Evolutionary conservation across 1,284 basidiomycete species (phyloP), one percentile per base, ranked within the genome.

Genomic region (Moesziomyces sp.): DNA sequence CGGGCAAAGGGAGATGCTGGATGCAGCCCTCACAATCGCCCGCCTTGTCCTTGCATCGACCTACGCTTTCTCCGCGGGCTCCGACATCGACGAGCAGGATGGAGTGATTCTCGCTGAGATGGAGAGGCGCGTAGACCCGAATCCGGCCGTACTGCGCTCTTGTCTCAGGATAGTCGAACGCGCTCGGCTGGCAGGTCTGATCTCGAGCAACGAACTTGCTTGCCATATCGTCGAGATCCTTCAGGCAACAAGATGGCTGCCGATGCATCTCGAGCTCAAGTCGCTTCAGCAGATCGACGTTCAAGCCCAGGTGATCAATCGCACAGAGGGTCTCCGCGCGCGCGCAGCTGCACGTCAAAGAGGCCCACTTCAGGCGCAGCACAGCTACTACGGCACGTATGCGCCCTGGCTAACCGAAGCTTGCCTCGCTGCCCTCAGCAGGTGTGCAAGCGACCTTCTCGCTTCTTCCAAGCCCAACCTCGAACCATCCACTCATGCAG

Each of bases 81-180:
- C 57, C 16, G 54, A 43, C 19, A 42, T 55, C 8, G 58, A 68
- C 26, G 64, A 68, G 35, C 55, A 64, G 21, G 48, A 54, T 5
- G 70, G 64, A 3, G 23, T 63, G 49, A 60, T 73, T 13, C 34
- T 68, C 8, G 61, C 64, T 2, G 70, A 73, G 44, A 67, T 73
- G 65, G 65, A 69, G 14, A 49, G 48, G 9, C 58, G 65, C 8
- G 66, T 58, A 9, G 72, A 74, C 26, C 48, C 67, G 2, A 60
- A 62, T 19, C 67, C 72, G 3, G 40, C 47, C 11, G 67, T 70
- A 2, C 59, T 74, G 46, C 66, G 72, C 19, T 53, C 58, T 16
- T 66, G 62, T 10, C 55, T 74, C 23, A 51, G 55, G 21, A 42
- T 74, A 26, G 44, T 66, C 2, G 47, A 70, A 5, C 35, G 49